A percentile compares a stretch with the other conserved stretches of the same genome.
Evolutionary conservation across 257 asterid genomes (phyloP).

Genomic region (Fraxinus excelsior): DNA sequence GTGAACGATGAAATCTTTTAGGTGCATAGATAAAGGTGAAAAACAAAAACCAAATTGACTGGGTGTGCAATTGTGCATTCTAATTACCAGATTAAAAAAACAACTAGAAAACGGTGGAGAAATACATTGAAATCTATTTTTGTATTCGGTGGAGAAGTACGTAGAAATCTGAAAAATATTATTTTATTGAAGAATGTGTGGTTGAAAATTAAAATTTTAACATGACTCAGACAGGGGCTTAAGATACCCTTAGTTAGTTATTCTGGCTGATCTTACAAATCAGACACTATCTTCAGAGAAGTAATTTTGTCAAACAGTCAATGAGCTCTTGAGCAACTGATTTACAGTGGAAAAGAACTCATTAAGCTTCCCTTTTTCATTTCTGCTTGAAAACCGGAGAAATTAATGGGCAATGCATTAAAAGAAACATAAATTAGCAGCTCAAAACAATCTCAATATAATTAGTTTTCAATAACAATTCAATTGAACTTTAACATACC

Average conservation of each 20-base stretch:
- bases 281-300: neutral
- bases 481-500: constrained; percentile 45
- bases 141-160: neutral
- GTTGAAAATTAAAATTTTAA: too few species aligned
- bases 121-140: neutral
- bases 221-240: too few species aligned
- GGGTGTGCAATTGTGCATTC: neutral
- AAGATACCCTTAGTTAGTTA: neutral
- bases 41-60: neutral
- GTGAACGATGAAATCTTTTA: neutral
- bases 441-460: constrained; percentile 10
- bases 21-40: neutral
- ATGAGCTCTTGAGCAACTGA: neutral
- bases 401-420: neutral
- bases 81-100: neutral
- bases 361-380: neutral
- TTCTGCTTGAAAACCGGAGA: neutral
- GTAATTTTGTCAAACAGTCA: neutral
- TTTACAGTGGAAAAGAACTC: neutral
- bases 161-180: too few species aligned
- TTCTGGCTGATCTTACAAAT: neutral
- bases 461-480: constrained; percentile 3
- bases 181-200: too few species aligned
- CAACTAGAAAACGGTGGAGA: neutral
- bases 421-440: neutral